Base-by-base conservation (phyloP, 192 early-diverging fungal species). In the Umbelopsis sp. region DNA sequence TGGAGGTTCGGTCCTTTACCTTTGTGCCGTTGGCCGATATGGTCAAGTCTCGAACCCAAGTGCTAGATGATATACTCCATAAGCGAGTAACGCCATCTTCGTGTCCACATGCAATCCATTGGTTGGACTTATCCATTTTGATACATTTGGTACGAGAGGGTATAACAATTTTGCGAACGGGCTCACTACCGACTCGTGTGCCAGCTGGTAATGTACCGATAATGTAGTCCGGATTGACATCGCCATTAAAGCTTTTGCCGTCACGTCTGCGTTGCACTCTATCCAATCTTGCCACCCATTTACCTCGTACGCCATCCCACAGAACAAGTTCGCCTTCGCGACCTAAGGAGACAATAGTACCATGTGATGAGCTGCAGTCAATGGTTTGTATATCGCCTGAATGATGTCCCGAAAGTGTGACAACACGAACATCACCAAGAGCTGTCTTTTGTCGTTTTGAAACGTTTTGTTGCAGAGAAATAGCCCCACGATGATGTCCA, bases 211-310 rank as follows among this genome's bases (percentile, higher is more conserved):
- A 22, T 22, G 16, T 31, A 14, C 17, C 1, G 14, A 66, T 9
- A 10, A 2, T 43, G 29, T 71, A 53, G 32, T 44, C 47, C 38
- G 45, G 21, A 36, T 31, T 44, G 4, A 24, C 26, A n/a, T 73
- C 62, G 10, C 45, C 62, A 10, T 67, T 24, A 20, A 44, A 45
- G 49, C 17, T 65, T 16, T 67, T 51, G 17, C 53, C 26, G 26
- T 69, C 45, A 2, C 22, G 68, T 20, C 45, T 70, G 5, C 17
- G 69, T 51, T 45, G 45, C 41, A 79, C 24, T 53, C 52, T 31
- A 45, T 80, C 78, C 0, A 80, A 25, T 26, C 78, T 24, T 17
- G 78, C 78, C 16, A 73, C 29, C 78, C 78, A 80, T 14, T 53
- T 67, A 1, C 69, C 70, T 4, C 65, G 52, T 6, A 68, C 44